A percentile compares a stretch with the other conserved stretches of the same genome.
Conservation (phyloP, 805 yeast genomes). For the Candida quercuum region DNA sequence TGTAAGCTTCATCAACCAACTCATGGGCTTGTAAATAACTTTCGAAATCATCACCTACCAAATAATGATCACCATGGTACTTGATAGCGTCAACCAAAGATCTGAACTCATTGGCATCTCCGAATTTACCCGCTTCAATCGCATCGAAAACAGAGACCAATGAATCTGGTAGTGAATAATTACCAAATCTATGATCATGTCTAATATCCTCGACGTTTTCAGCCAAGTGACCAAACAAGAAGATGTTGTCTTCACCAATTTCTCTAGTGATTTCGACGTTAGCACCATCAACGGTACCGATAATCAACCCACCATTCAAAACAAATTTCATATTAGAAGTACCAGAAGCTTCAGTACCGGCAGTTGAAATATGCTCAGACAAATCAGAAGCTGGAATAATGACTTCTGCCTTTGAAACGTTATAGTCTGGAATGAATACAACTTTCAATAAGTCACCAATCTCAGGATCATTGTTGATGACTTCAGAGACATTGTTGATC, state of each 20-base stretch:
- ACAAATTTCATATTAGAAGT: slow-evolving; percentile 96
- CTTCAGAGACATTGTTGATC: slow-evolving; percentile 74
- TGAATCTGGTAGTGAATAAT: slow-evolving; percentile 49
- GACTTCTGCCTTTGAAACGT: slow-evolving; percentile 90
- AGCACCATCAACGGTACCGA: slow-evolving; percentile 97
- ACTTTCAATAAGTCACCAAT: slow-evolving; percentile 77
- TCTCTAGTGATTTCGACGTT: slow-evolving; percentile 93
- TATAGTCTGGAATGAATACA: slow-evolving; percentile 86
- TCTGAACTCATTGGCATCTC: slow-evolving; percentile 60
- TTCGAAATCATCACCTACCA: slow-evolving; percentile 86
- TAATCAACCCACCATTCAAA: slow-evolving; percentile 86
- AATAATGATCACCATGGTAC: slow-evolving; percentile 76
- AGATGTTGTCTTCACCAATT: slow-evolving; percentile 88
- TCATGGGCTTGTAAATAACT: slow-evolving; percentile 79
- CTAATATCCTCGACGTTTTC: slow-evolving; percentile 87
- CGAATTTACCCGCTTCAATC: slow-evolving; percentile 67
- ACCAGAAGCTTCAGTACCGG: slow-evolving; percentile 96
- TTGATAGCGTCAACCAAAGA: slow-evolving; percentile 65
- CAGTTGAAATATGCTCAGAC: slow-evolving; percentile 92
- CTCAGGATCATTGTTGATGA: slow-evolving; percentile 72
- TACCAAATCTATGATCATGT: slow-evolving; percentile 60
- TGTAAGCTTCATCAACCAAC: slow-evolving; percentile 66
- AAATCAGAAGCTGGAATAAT: slow-evolving; percentile 87
- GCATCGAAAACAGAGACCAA: slow-evolving; percentile 58
- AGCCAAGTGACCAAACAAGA: slow-evolving; percentile 84